Evolutionary conservation across 2,329 filamentous ascomycete genomes (phyloP), one percentile per base, ranked within the genome.

Genomic region (Talaromyces sp.): DNA sequence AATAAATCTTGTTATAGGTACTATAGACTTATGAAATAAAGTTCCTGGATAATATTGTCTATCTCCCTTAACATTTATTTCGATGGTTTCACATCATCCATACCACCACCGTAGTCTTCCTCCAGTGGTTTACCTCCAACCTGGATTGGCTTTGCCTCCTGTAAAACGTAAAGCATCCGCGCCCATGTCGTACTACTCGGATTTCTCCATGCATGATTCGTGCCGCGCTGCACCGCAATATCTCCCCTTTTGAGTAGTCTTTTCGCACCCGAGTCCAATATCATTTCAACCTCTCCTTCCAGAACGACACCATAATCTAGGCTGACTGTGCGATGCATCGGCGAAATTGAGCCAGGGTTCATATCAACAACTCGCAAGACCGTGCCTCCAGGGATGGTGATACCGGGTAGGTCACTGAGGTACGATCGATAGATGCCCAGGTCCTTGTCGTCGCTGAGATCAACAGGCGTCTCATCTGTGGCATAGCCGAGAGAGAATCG

Each of bases 301-400:
- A 87, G 68, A 1, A 86, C 78, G 61, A 86, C 78, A 3, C 84
- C 85, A 67, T 83, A 86, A 68, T 87, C 85, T 3, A 87, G 73
- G 37, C 78, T 83, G 68, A 83, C 79, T 0, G 84, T 86, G 11
- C 84, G 80, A 68, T 87, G 85, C 78, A 85, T 83, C 25, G 80
- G 72, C 19, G 77, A 78, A 22, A 72, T 70, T 47, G 78, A 77
- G 3, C 73, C 74, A 0, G 83, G 83, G 0, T 74, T 75, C 68
- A 85, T 82, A 70, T 85, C 82, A 25, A 84, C 82, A 59, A 81
- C 77, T 1, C 82, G 78, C 22, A 77, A 78, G 0, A 84, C 79
- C 0, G 76, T 80, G 45, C 82, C 82, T 3, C 72, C 69, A 5
- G 72, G 70, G 17, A 75, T 78, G 15, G 79, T 77, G 1, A 80